A percentile compares a stretch with the other conserved stretches of the same genome.
Conservation (phyloP, 345 rosid species). For the Raphanus sativus region DNA sequence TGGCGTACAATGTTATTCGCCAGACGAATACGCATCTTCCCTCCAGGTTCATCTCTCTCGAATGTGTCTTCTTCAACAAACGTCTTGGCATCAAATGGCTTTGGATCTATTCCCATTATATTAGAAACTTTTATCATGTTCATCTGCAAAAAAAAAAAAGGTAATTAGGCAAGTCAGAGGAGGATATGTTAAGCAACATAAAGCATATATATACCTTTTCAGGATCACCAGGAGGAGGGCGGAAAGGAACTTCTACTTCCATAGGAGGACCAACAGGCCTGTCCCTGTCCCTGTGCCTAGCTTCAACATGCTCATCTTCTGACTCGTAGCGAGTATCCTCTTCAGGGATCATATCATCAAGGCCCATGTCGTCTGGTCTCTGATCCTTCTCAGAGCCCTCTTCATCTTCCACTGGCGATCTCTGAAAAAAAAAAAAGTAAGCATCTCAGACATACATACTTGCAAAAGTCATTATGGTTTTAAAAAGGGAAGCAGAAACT, state of each 20-base stretch:
- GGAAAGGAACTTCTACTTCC: slow-evolving; percentile 84
- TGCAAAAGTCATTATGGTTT: background rate
- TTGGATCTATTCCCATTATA: slow-evolving; percentile 95
- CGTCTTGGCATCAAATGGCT: slow-evolving; percentile 88
- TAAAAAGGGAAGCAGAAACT: slow-evolving; percentile 11
- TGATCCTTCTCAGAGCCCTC: slow-evolving; percentile 66
- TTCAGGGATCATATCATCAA: slow-evolving; percentile 50
- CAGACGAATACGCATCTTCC: slow-evolving; percentile 74
- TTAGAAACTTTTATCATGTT: slow-evolving; percentile 90
- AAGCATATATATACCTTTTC: slow-evolving; percentile 57
- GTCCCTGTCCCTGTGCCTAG: slow-evolving; percentile 77
- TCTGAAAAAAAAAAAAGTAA: slow-evolving; percentile 45
- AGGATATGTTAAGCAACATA: no score
- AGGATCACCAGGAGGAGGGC: slow-evolving; percentile 77
- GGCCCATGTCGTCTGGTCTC: slow-evolving; percentile 65
- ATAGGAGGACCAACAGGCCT: slow-evolving; percentile 89
- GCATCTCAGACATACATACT: background rate
- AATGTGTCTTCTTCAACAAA: slow-evolving; percentile 88
- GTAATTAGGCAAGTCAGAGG: no score
- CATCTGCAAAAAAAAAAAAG: slow-evolving; percentile 86
- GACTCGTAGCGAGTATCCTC: slow-evolving; percentile 79
- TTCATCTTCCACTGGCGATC: slow-evolving; percentile 80
- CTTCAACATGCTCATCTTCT: slow-evolving; percentile 76
- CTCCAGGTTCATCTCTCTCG: slow-evolving; percentile 83
- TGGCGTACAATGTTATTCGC: slow-evolving; percentile 93